phyloP scores from a whole-genome alignment of 345 rosid species.

The Populus davidiana region DNA sequence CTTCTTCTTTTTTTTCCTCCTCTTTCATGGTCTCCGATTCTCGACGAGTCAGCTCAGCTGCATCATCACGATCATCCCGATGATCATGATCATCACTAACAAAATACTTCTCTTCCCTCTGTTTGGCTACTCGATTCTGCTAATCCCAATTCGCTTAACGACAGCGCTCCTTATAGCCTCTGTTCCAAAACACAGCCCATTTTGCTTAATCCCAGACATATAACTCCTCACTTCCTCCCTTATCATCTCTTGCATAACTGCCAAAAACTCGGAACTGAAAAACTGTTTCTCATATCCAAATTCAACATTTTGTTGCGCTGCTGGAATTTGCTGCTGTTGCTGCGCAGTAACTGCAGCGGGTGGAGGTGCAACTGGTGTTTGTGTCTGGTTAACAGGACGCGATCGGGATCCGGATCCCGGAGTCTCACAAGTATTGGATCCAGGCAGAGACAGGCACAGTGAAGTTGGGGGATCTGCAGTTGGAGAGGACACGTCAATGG shows the following conservation, averaged over 20 bases:
- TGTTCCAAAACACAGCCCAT: conserved; percentile 43
- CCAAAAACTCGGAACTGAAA: conserved; percentile 57
- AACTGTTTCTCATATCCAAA: conserved; percentile 46
- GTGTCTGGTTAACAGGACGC: conserved; percentile 5
- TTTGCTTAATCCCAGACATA: conserved; percentile 57
- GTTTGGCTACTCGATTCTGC: conserved; percentile 45
- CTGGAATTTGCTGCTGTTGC: conserved; percentile 3
- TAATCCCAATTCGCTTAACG: conserved; percentile 63
- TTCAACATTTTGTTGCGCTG: not conserved
- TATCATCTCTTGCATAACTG: conserved; percentile 70
- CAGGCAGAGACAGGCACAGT: conserved; percentile 66
- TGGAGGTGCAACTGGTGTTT: not conserved
- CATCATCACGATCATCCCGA: not conserved
- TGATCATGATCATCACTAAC: not conserved
- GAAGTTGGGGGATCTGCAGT: conserved; percentile 50
- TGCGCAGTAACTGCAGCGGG: not conserved
- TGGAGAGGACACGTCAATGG: conserved; percentile 33
- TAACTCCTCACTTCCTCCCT: conserved; percentile 65
- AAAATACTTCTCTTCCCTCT: not conserved
- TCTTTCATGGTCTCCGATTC: not conserved
- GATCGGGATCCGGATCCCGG: conserved; percentile 24
- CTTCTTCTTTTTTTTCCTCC: not conserved
- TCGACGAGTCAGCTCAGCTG: not conserved
- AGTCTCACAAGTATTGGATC: conserved; percentile 43
- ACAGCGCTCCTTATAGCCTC: conserved; percentile 58